Base-by-base conservation (phyloP, 805 yeast genomes). In the Sungouiozyma ichnusensis region DNA sequence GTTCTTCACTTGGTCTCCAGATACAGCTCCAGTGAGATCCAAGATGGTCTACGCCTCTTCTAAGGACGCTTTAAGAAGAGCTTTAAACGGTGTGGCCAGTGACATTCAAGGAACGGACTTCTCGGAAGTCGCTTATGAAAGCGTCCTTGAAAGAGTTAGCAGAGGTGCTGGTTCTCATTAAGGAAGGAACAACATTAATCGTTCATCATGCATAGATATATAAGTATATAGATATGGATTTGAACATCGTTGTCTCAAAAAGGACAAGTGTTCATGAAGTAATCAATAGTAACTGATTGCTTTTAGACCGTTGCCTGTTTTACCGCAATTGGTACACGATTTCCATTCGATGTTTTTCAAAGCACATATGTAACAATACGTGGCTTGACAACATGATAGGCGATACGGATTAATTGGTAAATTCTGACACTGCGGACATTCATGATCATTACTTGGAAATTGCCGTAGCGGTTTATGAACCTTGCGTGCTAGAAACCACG, bases 1-100 rank as follows among this genome's bases (percentile, higher is more conserved):
- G 36, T 69, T 78, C 71, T 67, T 69, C 72, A 84, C 92, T 53
- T 92, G 98, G 98, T 80, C 97, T 48, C 98, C 98, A 58, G 98
- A 92, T 64, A 85, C 94, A 48, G 96, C 97, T 42, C 86, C 92
- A 48, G 80, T 92, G 59, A 83, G 94, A 73, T 66, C 87, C 56
- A 92, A 92, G 83, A 92, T 92, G 98, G 84, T 90, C 49, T 90
- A 88, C 72, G 97, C 98, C 38, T 79, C 96, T n/a, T 88, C 97
- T 47, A 87, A 87, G 71, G 97, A 88, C 58, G 95, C 97, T 39
- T 77, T 92, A 62, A 90, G 97, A 76, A 86, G 95, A 71, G 90
- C 98, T 44, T 74, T 92, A 62, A 90, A 85, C 65, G 98, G 98
- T 67, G 79, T 92, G 53, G 72, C 96, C 44, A 67, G 95, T 54